Base-by-base conservation (phyloP, 2,329 filamentous ascomycete genomes). In the Pseudogymnoascus sp. region DNA sequence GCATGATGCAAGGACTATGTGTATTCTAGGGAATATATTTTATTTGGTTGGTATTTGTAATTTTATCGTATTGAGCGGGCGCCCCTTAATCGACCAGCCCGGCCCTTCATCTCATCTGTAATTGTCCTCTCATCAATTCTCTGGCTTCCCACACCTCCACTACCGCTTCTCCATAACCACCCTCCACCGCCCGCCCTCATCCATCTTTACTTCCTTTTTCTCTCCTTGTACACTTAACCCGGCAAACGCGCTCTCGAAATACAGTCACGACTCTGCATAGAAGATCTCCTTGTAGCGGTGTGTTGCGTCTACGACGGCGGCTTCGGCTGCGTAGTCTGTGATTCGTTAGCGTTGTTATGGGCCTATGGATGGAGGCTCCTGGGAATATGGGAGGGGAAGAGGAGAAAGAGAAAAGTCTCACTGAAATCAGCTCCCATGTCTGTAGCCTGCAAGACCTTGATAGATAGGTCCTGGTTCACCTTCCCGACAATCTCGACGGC, bases 281-380 rank as follows among this genome's bases (percentile, higher is more conserved):
- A 97, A 97, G 62, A 98, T 88, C 66, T 86, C 80, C 72, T 89
- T 90, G 74, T 92, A 85, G 61, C 87, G 84, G 77, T 97, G 93
- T 36, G 92, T 95, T 37, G 86, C 88, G 65, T 97, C 90, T 14
- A 96, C 93, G 2, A 97, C 89, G 0, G 88, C 85, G 64, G 90
- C 86, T 66, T 87, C 89, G 36, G 91, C 83, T 62, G 81, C 82
- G 76, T 90, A 90, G 77, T 97, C 92, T 93, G 64, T 28, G 21
- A 3, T 34, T 34, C n/a, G n/a, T 57, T 14, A 36, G 48, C 25
- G 23, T n/a, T 65, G n/a, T 43, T 23, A 37, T 60, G 21, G 48
- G 31, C 60, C 51, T 25, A 28, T n/a, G 37, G 13, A 31, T 25
- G 6, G 23, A 11, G 16, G 19, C 11, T 25, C 10, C 8, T 62